These are phyloP conservation scores for sunflower (Helianthus annuus) DNA, from an alignment of 129 eudicot species.

Conservation along the genomic window DNA sequence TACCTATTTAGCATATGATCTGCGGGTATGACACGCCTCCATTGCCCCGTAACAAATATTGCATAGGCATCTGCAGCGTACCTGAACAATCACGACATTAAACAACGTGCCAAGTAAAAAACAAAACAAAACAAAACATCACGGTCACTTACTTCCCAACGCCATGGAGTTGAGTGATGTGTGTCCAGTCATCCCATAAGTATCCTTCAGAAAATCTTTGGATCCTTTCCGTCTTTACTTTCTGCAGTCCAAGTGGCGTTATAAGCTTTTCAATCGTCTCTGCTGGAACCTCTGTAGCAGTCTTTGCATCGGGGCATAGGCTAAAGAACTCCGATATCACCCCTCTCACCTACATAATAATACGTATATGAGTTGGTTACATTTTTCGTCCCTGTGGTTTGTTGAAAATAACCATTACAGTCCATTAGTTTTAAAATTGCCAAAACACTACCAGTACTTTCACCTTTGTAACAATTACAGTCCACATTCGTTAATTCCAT, in stretches of 20 bases:
- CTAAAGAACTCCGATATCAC: conserved; percentile 54
- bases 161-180: conserved; percentile 66
- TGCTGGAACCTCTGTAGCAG: conserved; percentile 41
- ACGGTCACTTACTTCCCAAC: conserved; percentile 63
- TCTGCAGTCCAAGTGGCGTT: conserved; percentile 55
- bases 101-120: background rate
- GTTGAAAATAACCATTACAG: too few relatives aligned
- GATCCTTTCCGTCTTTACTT: conserved; percentile 47
- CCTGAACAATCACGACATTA: conserved; percentile 29
- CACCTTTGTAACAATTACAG: too few relatives aligned
- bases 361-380: background rate
- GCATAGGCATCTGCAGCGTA: conserved; percentile 98
- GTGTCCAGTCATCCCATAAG: conserved; percentile 60
- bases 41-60: conserved; percentile 77
- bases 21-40: conserved; percentile 61
- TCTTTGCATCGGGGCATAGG: conserved; percentile 75
- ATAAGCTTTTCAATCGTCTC: conserved; percentile 42
- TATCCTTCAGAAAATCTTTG: conserved; percentile 50
- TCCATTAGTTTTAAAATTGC: too few relatives aligned
- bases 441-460: too few relatives aligned
- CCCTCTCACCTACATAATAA: conserved; percentile 44
- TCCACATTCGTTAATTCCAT: too few relatives aligned
- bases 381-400: too few relatives aligned
- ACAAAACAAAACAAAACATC: background rate
- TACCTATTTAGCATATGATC: conserved; percentile 81